These are phyloP conservation scores for Cryptococcus floricola DNA, from an alignment of 1,284 basidiomycete genomes.

Conservation along the genomic window DNA sequence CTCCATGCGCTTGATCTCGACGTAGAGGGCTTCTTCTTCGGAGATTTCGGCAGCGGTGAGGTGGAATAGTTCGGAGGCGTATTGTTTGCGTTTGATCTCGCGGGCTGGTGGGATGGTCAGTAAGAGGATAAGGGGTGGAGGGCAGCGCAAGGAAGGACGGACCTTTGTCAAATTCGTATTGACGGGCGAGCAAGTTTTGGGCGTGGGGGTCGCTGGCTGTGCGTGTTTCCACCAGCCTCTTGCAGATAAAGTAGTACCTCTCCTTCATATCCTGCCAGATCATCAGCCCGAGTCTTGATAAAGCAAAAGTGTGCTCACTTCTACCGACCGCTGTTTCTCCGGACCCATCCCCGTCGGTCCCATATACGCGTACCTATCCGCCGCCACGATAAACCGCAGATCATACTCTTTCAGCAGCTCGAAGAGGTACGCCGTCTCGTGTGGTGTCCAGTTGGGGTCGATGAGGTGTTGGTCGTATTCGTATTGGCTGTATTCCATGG, in stretches of 20 bases:
- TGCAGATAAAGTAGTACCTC: conserved; percentile 87
- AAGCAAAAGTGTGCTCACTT: conserved; percentile 52
- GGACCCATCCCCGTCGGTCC: conserved; percentile 14
- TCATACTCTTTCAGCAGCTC: conserved; percentile 76
- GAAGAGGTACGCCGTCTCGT: conserved; percentile 94
- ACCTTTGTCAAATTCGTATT: conserved; percentile 82
- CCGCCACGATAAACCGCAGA: conserved; percentile 81
- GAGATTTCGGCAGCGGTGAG: conserved; percentile 83
- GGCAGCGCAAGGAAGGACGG: conserved; percentile 6
- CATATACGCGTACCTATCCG: conserved; percentile 78
- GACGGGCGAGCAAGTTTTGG: conserved; percentile 65
- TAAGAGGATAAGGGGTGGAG: background rate
- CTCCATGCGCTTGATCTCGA: conserved; percentile 90
- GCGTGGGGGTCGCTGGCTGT: conserved; percentile 71
- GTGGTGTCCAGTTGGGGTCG: conserved; percentile 86
- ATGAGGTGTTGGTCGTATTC: conserved; percentile 76
- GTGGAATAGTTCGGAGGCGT: conserved; percentile 76
- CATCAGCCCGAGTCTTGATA: background rate
- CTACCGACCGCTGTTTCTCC: conserved; percentile 58
- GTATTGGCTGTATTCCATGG: conserved; percentile 80
- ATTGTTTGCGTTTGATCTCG: conserved; percentile 83
- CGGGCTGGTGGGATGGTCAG: conserved; percentile 58
- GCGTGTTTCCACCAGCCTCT: conserved; percentile 77
- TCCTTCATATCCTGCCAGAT: conserved; percentile 79
- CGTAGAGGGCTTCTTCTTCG: conserved; percentile 92